Evolutionary conservation across 305 asterid species (phyloP), one percentile per base, ranked within the genome.

Genomic region (Solanum chacoense): DNA sequence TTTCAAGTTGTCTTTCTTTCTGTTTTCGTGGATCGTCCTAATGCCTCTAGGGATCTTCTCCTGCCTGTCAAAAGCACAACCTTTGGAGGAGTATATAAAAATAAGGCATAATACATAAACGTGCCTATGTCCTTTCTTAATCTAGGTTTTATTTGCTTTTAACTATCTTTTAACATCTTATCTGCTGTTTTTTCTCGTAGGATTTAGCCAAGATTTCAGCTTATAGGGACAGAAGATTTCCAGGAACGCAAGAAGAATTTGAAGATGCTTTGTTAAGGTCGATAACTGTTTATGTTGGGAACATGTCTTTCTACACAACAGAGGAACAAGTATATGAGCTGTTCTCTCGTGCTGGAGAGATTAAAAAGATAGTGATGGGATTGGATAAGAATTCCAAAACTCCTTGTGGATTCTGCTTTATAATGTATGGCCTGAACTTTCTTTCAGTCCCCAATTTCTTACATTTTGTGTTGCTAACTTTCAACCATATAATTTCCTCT

Each of bases 271-370:
- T 97, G 76, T 91, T 87, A 87, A 94, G 90, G 73, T 95, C 98
- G 18, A 91, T 93, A 6, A 97, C 99, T 29, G 93, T 95, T 75
- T 97, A 97, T 84, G 91, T 94, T 11, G 99, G 99, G 89, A 97
- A 97, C 90, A 95, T 97, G 98, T 97, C 99, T 29, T 97, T 97
- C 90, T 97, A 97, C 87, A 95, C 99, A 1, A 97, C 99, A 7
- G 99, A 97, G 93, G 99, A 97, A 95, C 99, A 97, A 91, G 95
- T 96, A 84, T 97, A 95, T 59, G 99, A 97, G 95, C 90, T 97
- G 73, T 96, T 97, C 90, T 90, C 97, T 16, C 94, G 99, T 72
- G 95, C 99, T 22, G 99, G 99, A 78, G 99, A 97, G 95, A 92
- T 97, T 84, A 97, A 94, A 88, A 96, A 95, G 97, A 96, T 97